A percentile compares a stretch with the other conserved stretches of the same genome.
Conservation (phyloP, 208 protist genomes). For the Entamoeba moshkovskii region DNA sequence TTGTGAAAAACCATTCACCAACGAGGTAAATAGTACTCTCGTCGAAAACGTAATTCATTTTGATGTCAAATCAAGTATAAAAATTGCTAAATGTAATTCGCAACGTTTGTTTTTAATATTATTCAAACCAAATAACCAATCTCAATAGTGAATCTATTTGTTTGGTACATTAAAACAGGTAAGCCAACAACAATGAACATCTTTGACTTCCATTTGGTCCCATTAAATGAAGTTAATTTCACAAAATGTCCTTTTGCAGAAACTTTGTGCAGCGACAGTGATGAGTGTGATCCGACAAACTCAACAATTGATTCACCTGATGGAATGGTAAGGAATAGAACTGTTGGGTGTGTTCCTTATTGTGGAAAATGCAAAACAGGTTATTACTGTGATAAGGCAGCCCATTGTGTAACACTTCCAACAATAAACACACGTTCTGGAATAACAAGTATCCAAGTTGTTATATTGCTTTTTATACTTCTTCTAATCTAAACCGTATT, state of each 20-base stretch:
- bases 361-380: not conserved
- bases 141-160: not conserved
- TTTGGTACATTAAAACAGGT: not conserved
- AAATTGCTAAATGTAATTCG: not conserved
- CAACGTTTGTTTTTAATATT: not conserved
- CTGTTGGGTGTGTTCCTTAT: not conserved
- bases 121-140: not conserved
- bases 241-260: not conserved
- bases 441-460: too few relatives aligned
- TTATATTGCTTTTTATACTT: too few relatives aligned
- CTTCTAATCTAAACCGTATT: too few relatives aligned
- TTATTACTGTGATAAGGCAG: not conserved
- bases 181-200: not conserved
- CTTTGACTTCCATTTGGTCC: not conserved
- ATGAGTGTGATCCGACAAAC: not conserved
- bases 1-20: not conserved
- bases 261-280: not conserved
- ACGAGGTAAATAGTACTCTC: not conserved
- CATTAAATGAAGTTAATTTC: not conserved
- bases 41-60: not conserved
- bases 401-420: not conserved
- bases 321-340: not conserved
- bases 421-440: not conserved
- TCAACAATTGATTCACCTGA: not conserved
- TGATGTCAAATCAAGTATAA: not conserved